phyloP scores from a whole-genome alignment of 192 early-diverging fungal species.

The Haplosporangium gracile region DNA sequence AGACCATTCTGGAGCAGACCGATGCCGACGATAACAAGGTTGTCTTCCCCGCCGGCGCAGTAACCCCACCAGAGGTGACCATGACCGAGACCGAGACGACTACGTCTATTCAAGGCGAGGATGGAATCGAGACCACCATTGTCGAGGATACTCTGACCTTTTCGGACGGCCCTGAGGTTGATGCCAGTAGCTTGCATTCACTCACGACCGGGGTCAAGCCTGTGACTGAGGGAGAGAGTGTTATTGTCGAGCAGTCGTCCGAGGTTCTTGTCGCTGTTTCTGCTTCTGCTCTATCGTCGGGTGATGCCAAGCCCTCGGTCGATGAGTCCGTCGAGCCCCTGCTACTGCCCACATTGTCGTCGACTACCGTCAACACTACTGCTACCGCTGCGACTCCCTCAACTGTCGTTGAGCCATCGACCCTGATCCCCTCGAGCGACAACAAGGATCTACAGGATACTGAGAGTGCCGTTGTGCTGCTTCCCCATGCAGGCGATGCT shows the following conservation, averaged over 20 bases:
- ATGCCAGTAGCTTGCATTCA: constrained; percentile 19
- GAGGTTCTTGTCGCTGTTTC: constrained; percentile 8
- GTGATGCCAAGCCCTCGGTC: not conserved
- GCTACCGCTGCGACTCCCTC: not conserved
- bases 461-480: not conserved
- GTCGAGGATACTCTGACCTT: constrained; percentile 32
- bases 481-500: constrained; percentile 12
- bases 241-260: constrained; percentile 31
- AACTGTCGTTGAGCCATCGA: not conserved
- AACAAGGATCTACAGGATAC: not conserved
- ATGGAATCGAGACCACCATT: constrained; percentile 21
- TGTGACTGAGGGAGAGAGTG: constrained; percentile 26
- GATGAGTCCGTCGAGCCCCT: not conserved
- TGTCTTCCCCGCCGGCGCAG: not conserved
- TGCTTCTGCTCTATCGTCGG: not conserved
- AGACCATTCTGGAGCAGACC: not conserved
- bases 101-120: constrained; percentile 12
- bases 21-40: not conserved
- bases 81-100: constrained; percentile 22
- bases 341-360: not conserved
- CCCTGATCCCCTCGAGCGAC: not conserved
- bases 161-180: constrained; percentile 31
- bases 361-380: not conserved
- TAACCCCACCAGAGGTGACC: not conserved
- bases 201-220: constrained; percentile 41